Conservation (phyloP, 1,139 yeast species). For the Yamadazyma mexicana region DNA sequence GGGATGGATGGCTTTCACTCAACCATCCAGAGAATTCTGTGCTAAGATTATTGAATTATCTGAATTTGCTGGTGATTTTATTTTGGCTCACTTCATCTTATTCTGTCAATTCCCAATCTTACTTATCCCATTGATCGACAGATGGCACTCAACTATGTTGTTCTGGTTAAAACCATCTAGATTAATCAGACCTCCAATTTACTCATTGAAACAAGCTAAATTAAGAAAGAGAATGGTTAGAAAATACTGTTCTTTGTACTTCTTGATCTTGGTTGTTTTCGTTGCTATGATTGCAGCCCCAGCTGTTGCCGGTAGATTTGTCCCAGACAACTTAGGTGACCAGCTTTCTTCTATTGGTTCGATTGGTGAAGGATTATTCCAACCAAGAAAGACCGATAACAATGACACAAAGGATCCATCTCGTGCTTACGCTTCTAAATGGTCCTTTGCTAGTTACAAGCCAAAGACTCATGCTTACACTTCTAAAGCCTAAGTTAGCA, state of each 20-base stretch:
- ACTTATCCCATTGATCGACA: slow-evolving; percentile 84
- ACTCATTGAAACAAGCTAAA: slow-evolving; percentile 94
- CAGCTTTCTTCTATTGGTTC: slow-evolving; percentile 31
- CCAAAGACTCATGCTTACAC: slow-evolving; percentile 59
- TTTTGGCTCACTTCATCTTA: slow-evolving; percentile 84
- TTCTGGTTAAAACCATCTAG: slow-evolving; percentile 99
- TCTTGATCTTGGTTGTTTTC: slow-evolving; percentile 66
- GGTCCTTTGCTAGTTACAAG: slow-evolving; percentile 50
- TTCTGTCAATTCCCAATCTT: slow-evolving; percentile 89
- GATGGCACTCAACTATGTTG: slow-evolving; percentile 97
- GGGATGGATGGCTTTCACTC: slow-evolving; percentile 96
- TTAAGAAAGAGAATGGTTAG: slow-evolving; percentile 98
- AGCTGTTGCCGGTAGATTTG: slow-evolving; percentile 63
- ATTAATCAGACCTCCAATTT: slow-evolving; percentile 98
- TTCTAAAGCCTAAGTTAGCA: slow-evolving; percentile 52
- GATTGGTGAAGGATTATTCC: slow-evolving; percentile 75
- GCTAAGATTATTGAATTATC: slow-evolving; percentile 94
- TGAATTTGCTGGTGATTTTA: slow-evolving; percentile 95
- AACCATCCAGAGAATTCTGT: slow-evolving; percentile 93
- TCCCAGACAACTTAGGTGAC: slow-evolving; percentile 32
- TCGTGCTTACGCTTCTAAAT: slow-evolving; percentile 47
- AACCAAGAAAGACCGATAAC: slow-evolving; percentile 78
- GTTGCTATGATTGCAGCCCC: slow-evolving; percentile 87
- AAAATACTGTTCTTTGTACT: slow-evolving; percentile 86
- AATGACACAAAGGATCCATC: slow-evolving; percentile 73